Evolutionary conservation across 495 filamentous ascomycete species (phyloP).

Genomic region (Aspergillus nidulans): DNA sequence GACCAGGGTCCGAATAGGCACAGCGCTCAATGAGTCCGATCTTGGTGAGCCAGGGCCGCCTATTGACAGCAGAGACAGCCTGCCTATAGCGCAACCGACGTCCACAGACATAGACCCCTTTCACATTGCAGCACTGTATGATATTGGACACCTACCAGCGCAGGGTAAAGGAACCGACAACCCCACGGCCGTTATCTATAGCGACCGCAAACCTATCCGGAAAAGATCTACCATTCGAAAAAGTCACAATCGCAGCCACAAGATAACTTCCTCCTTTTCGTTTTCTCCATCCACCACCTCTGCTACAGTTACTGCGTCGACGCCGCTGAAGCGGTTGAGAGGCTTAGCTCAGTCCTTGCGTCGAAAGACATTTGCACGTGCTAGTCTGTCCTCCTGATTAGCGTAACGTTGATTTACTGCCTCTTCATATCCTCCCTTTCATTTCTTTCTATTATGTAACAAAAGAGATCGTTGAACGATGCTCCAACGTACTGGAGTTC

Average conservation of each 20-base stretch:
- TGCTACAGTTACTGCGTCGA: background rate
- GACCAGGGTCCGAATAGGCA: constrained; percentile 22
- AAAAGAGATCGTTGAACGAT: constrained; percentile 8
- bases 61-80: constrained; percentile 21
- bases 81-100: constrained; percentile 12
- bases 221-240: background rate
- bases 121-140: constrained; percentile 11
- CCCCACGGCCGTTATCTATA: constrained; percentile 12
- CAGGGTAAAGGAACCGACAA: background rate
- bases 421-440: constrained; percentile 15
- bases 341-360: constrained; percentile 7
- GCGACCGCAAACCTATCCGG: constrained; percentile 4
- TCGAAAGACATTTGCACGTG: constrained; percentile 4
- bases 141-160: background rate
- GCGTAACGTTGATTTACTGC: constrained; percentile 1
- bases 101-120: background rate
- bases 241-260: background rate
- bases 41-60: constrained; percentile 28
- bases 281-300: background rate
- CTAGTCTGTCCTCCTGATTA: constrained; percentile 6
- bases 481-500: background rate
- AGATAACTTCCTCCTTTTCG: background rate
- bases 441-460: constrained; percentile 13
- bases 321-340: constrained; percentile 11
- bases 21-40: constrained; percentile 17